Evolutionary conservation across 1,139 yeast genomes (phyloP).

Genomic region (Hemisphaericaspora lyxosophila): DNA sequence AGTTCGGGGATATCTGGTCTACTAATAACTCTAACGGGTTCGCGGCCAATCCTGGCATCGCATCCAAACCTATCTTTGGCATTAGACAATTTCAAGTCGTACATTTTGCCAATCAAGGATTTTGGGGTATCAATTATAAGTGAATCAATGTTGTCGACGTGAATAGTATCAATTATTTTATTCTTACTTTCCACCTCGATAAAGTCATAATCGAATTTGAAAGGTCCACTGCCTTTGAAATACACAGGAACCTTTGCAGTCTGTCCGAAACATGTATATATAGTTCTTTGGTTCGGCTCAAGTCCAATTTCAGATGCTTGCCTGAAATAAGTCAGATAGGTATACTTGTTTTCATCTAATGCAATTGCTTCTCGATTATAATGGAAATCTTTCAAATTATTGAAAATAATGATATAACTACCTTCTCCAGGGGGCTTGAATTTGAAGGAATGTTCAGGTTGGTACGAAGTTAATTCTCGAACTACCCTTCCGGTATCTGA

Average conservation of each 20-base stretch:
- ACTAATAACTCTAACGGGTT: conserved; percentile 54
- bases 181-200: conserved; percentile 37
- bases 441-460: conserved; percentile 43
- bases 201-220: conserved; percentile 56
- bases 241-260: conserved; percentile 47
- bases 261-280: conserved; percentile 43
- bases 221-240: conserved; percentile 80
- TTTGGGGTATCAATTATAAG: conserved; percentile 53
- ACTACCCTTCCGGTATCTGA: conserved; percentile 30
- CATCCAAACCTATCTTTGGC: conserved; percentile 76
- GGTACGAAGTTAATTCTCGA: conserved; percentile 24
- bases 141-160: conserved; percentile 43
- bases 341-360: conserved; percentile 35
- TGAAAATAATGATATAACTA: conserved; percentile 69
- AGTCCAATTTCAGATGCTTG: conserved; percentile 41
- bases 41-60: conserved; percentile 49
- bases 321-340: conserved; percentile 53
- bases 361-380: conserved; percentile 38
- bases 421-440: conserved; percentile 85
- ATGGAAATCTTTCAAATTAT: conserved; percentile 53
- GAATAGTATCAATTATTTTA: conserved; percentile 44
- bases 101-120: conserved; percentile 66
- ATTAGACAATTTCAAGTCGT: conserved; percentile 59
- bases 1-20: conserved; percentile 62
- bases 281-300: conserved; percentile 11